Conservation (phyloP, 257 asterid genomes). For the Eustoma russellianum region DNA sequence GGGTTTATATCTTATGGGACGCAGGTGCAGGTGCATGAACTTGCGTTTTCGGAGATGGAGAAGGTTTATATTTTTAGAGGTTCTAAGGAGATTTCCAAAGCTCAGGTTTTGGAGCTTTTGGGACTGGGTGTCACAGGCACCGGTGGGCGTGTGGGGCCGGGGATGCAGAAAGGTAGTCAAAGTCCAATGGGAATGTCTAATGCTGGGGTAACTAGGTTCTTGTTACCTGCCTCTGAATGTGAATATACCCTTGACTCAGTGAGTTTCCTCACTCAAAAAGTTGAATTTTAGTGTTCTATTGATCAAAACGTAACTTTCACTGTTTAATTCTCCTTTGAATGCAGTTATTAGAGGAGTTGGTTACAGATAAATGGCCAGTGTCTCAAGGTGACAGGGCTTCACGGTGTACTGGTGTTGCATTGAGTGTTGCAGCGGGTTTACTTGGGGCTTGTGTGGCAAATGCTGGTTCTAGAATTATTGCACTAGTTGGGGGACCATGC, state of each 20-base stretch:
- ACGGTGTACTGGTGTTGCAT: slow-evolving; percentile 90
- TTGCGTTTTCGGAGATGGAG: slow-evolving; percentile 80
- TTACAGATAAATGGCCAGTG: slow-evolving; percentile 79
- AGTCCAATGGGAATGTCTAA: slow-evolving; percentile 40
- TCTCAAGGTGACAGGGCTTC: slow-evolving; percentile 70
- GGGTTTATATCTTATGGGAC: slow-evolving; percentile 93
- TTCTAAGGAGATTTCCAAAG: slow-evolving; percentile 65
- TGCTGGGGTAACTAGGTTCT: slow-evolving; percentile 55
- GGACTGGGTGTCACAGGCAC: slow-evolving; percentile 43
- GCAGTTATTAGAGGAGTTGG: slow-evolving; percentile 90
- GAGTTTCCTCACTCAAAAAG: slow-evolving; percentile 1
- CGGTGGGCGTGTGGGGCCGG: slow-evolving; percentile 34
- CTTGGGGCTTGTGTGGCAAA: slow-evolving; percentile 81
- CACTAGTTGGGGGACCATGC: slow-evolving; percentile 97
- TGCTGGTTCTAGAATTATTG: slow-evolving; percentile 76
- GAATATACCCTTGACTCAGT: slow-evolving; percentile 79
- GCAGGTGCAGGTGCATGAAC: slow-evolving; percentile 94
- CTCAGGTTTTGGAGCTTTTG: slow-evolving; percentile 89
- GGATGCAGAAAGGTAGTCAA: slow-evolving; percentile 53
- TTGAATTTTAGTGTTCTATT: too few species aligned
- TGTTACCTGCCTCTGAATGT: slow-evolving; percentile 87
- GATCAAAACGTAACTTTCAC: too few species aligned
- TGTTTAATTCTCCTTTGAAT: slow-evolving; percentile 3
- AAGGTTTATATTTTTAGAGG: slow-evolving; percentile 90
- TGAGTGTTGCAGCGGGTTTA: slow-evolving; percentile 89